Evolutionary conservation across 2,329 filamentous ascomycete species (phyloP).

Genomic region (Hypomyces rosellus): DNA sequence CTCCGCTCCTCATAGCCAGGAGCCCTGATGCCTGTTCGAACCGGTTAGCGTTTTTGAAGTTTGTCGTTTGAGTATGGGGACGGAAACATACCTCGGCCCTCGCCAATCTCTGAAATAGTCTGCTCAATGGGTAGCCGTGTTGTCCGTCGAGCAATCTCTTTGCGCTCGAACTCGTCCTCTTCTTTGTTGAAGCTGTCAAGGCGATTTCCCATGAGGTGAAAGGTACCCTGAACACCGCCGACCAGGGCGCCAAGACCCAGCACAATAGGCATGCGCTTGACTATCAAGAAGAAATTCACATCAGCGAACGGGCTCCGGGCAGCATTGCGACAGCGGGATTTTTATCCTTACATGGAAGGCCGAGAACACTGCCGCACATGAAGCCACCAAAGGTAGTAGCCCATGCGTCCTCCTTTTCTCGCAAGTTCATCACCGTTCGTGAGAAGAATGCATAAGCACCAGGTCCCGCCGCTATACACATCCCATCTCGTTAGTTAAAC

Average conservation of each 20-base stretch:
- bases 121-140: slow-evolving; percentile 70
- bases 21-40: slow-evolving; percentile 63
- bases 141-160: slow-evolving; percentile 66
- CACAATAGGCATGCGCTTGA: slow-evolving; percentile 58
- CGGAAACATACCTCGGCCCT: slow-evolving; percentile 69
- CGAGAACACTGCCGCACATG: slow-evolving; percentile 64
- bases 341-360: slow-evolving; percentile 58
- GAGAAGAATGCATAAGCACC: slow-evolving; percentile 73
- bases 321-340: background rate
- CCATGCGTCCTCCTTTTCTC: slow-evolving; percentile 73
- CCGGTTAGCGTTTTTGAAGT: background rate
- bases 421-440: slow-evolving; percentile 73
- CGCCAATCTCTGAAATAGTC: slow-evolving; percentile 74
- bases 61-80: background rate
- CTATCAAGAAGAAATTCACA: slow-evolving; percentile 15
- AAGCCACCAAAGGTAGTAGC: slow-evolving; percentile 74
- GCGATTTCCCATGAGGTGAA: slow-evolving; percentile 62
- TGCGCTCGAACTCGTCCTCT: slow-evolving; percentile 66
- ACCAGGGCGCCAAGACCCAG: slow-evolving; percentile 58
- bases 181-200: slow-evolving; percentile 47
- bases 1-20: slow-evolving; percentile 82
- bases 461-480: slow-evolving; percentile 49
- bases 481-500: slow-evolving; percentile 1
- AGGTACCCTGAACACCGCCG: slow-evolving; percentile 53
- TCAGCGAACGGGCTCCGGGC: background rate